Percentiles rank a stretch among this genome's conserved stretches.
phyloP scores from a whole-genome alignment of 495 filamentous ascomycete species.

The Neurospora sp. region DNA sequence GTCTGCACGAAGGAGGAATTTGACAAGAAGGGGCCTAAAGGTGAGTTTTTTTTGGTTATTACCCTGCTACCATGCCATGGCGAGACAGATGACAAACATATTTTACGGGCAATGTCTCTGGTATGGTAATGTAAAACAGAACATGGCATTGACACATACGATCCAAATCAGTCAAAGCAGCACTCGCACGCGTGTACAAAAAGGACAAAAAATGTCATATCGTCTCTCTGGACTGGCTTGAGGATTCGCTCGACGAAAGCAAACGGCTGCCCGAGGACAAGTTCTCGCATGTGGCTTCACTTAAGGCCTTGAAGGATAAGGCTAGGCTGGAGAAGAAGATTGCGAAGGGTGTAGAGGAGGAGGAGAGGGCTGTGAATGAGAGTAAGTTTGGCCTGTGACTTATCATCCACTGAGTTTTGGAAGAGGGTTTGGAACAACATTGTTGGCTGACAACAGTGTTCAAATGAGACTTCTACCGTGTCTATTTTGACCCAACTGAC shows the following conservation, averaged over 20 bases:
- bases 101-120: background rate
- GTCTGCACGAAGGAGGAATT: slow-evolving; percentile 25
- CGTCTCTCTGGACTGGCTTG: slow-evolving; percentile 31
- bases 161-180: slow-evolving; percentile 7
- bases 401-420: background rate
- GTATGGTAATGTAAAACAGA: background rate
- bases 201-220: slow-evolving; percentile 13
- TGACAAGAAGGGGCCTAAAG: slow-evolving; percentile 6
- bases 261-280: slow-evolving; percentile 9
- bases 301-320: slow-evolving; percentile 9
- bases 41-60: background rate
- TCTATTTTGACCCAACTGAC: slow-evolving; percentile 22
- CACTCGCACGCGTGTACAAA: slow-evolving; percentile 5
- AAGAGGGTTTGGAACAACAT: too few species aligned
- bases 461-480: slow-evolving; percentile 11
- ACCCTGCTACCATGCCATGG: background rate
- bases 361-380: slow-evolving; percentile 27
- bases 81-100: background rate
- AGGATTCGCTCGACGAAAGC: slow-evolving; percentile 19
- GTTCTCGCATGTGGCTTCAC: slow-evolving; percentile 13
- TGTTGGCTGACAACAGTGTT: background rate
- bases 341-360: slow-evolving; percentile 28
- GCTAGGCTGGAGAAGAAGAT: slow-evolving; percentile 38
- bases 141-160: background rate
- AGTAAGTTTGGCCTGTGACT: slow-evolving; percentile 12